These are phyloP conservation scores for Erythrophleum ivorense DNA, from an alignment of 331 rosid species.

Conservation along the genomic window DNA sequence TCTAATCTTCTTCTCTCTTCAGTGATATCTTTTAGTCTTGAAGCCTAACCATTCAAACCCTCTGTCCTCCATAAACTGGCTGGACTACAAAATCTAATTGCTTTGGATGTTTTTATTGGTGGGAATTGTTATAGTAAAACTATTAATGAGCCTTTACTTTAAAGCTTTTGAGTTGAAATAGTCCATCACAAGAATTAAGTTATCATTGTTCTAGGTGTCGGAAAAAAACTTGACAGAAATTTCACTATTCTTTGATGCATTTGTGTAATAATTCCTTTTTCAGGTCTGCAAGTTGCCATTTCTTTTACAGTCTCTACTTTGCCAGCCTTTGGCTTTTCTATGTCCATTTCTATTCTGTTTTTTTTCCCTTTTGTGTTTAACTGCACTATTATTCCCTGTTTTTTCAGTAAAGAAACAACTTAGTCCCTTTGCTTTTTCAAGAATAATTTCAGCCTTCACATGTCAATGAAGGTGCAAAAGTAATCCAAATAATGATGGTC, in stretches of 20 bases:
- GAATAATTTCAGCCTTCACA: neutral
- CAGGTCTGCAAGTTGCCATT: neutral
- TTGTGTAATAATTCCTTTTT: no score
- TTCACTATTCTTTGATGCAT: no score
- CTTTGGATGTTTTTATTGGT: no score
- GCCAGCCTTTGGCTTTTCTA: neutral
- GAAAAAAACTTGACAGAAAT: slow-evolving; percentile 1
- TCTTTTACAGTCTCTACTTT: neutral
- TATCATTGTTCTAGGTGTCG: neutral
- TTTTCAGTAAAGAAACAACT: neutral
- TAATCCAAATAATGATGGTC: no score
- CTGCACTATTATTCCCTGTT: neutral
- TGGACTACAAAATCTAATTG: no score
- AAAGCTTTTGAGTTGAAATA: neutral
- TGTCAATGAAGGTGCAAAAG: no score
- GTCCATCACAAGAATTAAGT: neutral
- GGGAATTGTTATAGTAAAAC: no score
- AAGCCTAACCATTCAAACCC: no score
- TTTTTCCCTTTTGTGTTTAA: neutral
- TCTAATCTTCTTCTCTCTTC: slow-evolving; percentile 10
- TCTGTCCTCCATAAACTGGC: no score
- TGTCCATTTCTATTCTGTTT: neutral
- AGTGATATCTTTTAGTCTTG: neutral
- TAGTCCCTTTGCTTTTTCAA: neutral
- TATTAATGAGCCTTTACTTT: neutral